phyloP scores from a whole-genome alignment of 495 filamentous ascomycete species.

The Aspergillus carlsbadensis region DNA sequence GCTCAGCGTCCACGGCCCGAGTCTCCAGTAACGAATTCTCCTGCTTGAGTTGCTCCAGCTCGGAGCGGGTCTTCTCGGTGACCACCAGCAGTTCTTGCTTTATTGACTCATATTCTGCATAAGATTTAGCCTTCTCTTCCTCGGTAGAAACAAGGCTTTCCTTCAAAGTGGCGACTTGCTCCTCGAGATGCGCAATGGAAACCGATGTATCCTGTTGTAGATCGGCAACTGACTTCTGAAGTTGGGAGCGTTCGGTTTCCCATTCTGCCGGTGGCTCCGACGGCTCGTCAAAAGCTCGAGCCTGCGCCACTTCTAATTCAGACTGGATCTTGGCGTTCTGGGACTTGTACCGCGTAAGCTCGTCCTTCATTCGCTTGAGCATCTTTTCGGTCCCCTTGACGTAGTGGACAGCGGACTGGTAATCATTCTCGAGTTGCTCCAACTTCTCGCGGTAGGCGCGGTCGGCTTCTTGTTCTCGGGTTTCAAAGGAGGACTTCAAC shows the following conservation, averaged over 20 bases:
- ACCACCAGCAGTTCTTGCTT: conserved; percentile 56
- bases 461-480: conserved; percentile 79
- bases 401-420: conserved; percentile 99
- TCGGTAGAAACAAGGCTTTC: conserved; percentile 62
- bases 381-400: conserved; percentile 99
- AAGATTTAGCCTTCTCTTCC: conserved; percentile 65
- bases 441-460: conserved; percentile 87
- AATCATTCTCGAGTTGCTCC: conserved; percentile 89
- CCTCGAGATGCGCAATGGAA: conserved; percentile 66
- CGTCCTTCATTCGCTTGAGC: conserved; percentile 97
- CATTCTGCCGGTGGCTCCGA: conserved; percentile 58
- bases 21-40: conserved; percentile 78
- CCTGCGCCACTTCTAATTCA: conserved; percentile 62
- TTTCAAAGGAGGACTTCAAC: conserved; percentile 69
- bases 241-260: conserved; percentile 70
- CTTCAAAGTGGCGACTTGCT: conserved; percentile 64
- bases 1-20: conserved; percentile 84
- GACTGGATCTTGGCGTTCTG: conserved; percentile 80
- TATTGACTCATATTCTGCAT: conserved; percentile 53
- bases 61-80: conserved; percentile 57
- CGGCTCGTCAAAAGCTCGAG: conserved; percentile 28
- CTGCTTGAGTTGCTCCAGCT: conserved; percentile 76
- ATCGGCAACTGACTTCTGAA: conserved; percentile 64
- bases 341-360: conserved; percentile 82
- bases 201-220: conserved; percentile 66